Conservation (phyloP, 1,284 basidiomycete species). For the Trametes sp. region DNA sequence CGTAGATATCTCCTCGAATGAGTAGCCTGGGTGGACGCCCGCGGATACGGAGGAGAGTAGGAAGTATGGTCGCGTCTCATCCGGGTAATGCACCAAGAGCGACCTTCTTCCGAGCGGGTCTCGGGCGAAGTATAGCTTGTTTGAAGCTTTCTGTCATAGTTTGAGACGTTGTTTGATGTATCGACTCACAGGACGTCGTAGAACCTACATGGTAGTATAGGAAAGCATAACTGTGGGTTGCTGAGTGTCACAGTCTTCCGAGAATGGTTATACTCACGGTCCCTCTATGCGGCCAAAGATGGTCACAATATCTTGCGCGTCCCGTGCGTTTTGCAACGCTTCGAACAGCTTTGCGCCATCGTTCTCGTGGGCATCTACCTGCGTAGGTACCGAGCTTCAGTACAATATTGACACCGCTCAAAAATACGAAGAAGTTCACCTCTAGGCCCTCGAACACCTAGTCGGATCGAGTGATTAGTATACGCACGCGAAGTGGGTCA, state of each 20-base stretch:
- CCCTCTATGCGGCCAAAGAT: slow-evolving; percentile 80
- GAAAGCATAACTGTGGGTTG: slow-evolving; percentile 76
- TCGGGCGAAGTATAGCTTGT: slow-evolving; percentile 58
- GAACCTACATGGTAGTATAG: slow-evolving; percentile 74
- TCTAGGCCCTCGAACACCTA: slow-evolving; percentile 83
- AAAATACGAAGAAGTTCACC: too few relatives aligned
- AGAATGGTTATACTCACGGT: slow-evolving; percentile 66
- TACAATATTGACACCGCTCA: too few relatives aligned
- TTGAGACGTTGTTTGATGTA: too few relatives aligned
- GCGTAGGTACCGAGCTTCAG: not conserved
- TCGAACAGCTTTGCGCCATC: slow-evolving; percentile 79
- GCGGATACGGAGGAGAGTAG: slow-evolving; percentile 73
- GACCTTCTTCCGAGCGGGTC: slow-evolving; percentile 95
- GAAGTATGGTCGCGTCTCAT: slow-evolving; percentile 55
- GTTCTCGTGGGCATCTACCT: slow-evolving; percentile 71
- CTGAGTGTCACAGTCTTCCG: not conserved
- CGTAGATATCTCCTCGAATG: slow-evolving; percentile 72
- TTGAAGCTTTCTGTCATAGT: not conserved
- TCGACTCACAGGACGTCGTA: not conserved
- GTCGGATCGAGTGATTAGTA: not conserved
- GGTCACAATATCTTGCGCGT: slow-evolving; percentile 52
- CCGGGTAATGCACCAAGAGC: slow-evolving; percentile 74
- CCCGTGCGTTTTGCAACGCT: slow-evolving; percentile 49
- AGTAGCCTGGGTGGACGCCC: slow-evolving; percentile 51
- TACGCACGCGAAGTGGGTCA: not conserved